Conservation (phyloP, 805 yeast species). For the Hagleromyces aurorensis region DNA sequence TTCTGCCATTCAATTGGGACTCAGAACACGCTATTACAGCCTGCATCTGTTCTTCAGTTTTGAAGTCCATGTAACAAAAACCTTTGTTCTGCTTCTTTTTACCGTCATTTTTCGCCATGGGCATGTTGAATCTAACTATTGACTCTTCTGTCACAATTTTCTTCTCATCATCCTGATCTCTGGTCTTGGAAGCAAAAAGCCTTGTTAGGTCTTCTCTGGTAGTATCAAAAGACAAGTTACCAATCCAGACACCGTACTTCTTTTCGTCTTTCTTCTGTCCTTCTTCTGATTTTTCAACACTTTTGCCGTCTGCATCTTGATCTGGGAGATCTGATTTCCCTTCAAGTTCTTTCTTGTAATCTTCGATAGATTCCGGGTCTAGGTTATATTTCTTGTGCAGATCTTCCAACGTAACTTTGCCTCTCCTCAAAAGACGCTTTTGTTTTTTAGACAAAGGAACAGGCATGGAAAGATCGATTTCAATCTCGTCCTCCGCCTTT, state of each 20-base stretch:
- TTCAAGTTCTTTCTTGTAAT: constrained; percentile 34
- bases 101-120: constrained; percentile 49
- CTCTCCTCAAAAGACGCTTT: constrained; percentile 74
- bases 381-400: constrained; percentile 36
- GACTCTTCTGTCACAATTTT: constrained; percentile 44
- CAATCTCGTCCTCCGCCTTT: constrained; percentile 46
- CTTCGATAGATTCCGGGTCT: constrained; percentile 31
- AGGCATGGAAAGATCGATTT: constrained; percentile 59
- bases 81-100: constrained; percentile 59
- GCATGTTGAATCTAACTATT: constrained; percentile 71
- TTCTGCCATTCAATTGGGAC: constrained; percentile 69
- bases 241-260: constrained; percentile 84
- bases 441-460: constrained; percentile 89
- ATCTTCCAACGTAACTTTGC: constrained; percentile 55
- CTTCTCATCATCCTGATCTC: constrained; percentile 31
- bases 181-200: constrained; percentile 56
- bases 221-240: constrained; percentile 83
- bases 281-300: constrained; percentile 22
- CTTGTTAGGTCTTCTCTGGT: constrained; percentile 61
- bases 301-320: constrained; percentile 30
- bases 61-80: constrained; percentile 85
- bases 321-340: constrained; percentile 23
- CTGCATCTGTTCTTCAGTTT: constrained; percentile 48
- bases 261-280: constrained; percentile 21
- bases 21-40: constrained; percentile 66